Percentiles rank a stretch among this genome's conserved stretches.
Evolutionary conservation across 306 rosid species (phyloP).

Genomic region (Amphicarpaea edgeworthii): DNA sequence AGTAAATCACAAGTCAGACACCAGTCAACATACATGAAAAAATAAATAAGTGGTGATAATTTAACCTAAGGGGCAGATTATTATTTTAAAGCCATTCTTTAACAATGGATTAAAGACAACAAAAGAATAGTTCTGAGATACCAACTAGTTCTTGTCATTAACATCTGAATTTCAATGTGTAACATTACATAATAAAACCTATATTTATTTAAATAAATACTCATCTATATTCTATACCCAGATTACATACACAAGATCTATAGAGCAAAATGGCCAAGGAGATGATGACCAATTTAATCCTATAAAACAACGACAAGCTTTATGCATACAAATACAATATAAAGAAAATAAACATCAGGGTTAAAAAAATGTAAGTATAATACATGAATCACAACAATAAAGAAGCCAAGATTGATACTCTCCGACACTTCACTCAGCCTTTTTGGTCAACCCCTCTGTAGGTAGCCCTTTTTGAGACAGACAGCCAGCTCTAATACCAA

Average conservation of each 20-base stretch:
- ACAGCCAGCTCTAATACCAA: too few species aligned
- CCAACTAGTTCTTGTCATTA: not conserved
- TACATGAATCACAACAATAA: not conserved
- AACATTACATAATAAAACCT: constrained; percentile 9
- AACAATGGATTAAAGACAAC: constrained; percentile 14
- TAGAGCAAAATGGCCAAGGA: constrained; percentile 11
- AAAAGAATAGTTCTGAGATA: constrained; percentile 19
- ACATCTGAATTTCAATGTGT: constrained; percentile 18
- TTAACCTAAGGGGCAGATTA: constrained; percentile 29
- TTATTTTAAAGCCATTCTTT: constrained; percentile 28
- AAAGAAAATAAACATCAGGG: not conserved
- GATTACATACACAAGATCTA: constrained; percentile 29
- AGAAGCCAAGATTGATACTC: constrained; percentile 15
- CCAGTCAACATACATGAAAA: constrained; percentile 35
- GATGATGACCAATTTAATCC: constrained; percentile 30
- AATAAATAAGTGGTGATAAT: constrained; percentile 21
- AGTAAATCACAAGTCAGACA: constrained; percentile 36
- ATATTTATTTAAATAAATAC: constrained; percentile 16
- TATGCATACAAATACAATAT: constrained; percentile 11
- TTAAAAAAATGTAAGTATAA: not conserved
- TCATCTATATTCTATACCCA: not conserved
- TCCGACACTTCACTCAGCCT: too few species aligned
- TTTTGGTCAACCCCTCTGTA: too few species aligned
- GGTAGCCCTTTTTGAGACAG: too few species aligned
- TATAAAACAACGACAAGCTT: constrained; percentile 24